Evolutionary conservation across 2,329 filamentous ascomycete species (phyloP), one percentile per base, ranked within the genome.

Genomic region (Alternaria gansuensis): DNA sequence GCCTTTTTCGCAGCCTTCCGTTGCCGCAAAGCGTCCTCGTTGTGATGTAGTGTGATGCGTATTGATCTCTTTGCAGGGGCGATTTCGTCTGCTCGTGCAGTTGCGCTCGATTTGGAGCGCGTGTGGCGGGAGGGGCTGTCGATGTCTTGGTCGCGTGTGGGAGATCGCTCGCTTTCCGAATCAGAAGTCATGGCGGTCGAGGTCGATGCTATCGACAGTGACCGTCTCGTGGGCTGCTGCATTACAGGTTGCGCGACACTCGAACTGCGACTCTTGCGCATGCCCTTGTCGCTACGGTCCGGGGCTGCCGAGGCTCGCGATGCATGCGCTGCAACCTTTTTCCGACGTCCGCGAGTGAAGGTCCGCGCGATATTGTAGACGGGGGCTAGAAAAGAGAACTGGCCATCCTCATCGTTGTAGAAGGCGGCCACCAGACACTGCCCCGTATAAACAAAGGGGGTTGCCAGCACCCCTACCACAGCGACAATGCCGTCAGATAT

Each of bases 21-120:
- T 75, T 91, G 88, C 63, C 88, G 84, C 56, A 90, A 80, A 39
- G 87, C 85, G 57, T 93, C 91, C 68, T 97, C 91, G 63, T 89
- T 91, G 76, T 94, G 88, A 75, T 94, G 88, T 13, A 97, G 83
- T 78, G 95, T 96, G 71, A 98, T 97, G 37, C 93, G 87, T 64
- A 97, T 97, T 2, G 93, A 96, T 56, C 92, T 86, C 70, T 91
- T 87, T 6, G 86, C 82, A 4, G 90, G 88, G 14, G 85, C 83
- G 62, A 85, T 85, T 65, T 93, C 90, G 63, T 92, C 89, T 29
- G 82, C 74, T 26, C 82, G 80, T 23, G 75, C 70, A 7, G 75
- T 70, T 21, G 75, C 67, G 10, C 68, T 75, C 46, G 88, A 88
- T 73, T 87, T 89, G 24, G 90, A 89, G 52, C 89, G 85, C 44